phyloP scores from a whole-genome alignment of 2,329 filamentous ascomycete genomes.

The Aspergillus viridinutans region DNA sequence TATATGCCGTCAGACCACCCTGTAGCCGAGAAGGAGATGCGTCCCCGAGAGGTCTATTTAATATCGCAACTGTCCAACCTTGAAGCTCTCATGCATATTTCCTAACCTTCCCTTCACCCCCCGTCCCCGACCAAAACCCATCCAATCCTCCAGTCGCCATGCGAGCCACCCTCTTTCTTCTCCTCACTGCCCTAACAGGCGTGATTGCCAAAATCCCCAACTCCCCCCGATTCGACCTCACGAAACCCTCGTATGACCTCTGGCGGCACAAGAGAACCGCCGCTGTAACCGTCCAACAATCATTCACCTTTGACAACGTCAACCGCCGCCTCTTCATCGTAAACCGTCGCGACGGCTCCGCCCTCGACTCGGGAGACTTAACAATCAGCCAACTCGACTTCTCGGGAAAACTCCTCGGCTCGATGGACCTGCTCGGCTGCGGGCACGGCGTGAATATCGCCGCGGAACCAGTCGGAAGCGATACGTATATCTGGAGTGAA shows the following conservation, averaged over 20 bases:
- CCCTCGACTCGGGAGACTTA: slow-evolving; percentile 12
- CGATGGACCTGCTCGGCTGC: slow-evolving; percentile 18
- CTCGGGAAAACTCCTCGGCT: slow-evolving; percentile 14
- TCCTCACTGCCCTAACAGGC: too few species aligned
- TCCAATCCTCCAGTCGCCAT: too few species aligned
- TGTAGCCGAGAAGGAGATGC: too few species aligned
- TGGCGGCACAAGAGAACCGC: slow-evolving; percentile 10
- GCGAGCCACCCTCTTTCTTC: too few species aligned
- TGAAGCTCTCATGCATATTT: too few species aligned
- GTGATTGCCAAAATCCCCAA: background rate
- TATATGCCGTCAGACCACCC: too few species aligned
- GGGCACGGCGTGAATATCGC: slow-evolving; percentile 18
- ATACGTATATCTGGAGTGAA: slow-evolving; percentile 20
- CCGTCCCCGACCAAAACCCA: too few species aligned
- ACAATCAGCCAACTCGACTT: slow-evolving; percentile 21
- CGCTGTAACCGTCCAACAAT: slow-evolving; percentile 18
- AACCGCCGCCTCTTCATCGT: slow-evolving; percentile 19
- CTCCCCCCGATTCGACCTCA: slow-evolving; percentile 13
- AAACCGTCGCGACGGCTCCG: slow-evolving; percentile 14
- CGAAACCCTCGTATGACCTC: slow-evolving; percentile 14
- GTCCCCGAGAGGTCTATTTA: too few species aligned
- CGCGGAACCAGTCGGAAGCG: slow-evolving; percentile 10
- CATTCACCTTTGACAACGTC: slow-evolving; percentile 21
- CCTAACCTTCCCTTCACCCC: too few species aligned
- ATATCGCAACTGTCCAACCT: too few species aligned